phyloP scores from a whole-genome alignment of 306 rosid species.

The Glycyrrhiza uralensis region DNA sequence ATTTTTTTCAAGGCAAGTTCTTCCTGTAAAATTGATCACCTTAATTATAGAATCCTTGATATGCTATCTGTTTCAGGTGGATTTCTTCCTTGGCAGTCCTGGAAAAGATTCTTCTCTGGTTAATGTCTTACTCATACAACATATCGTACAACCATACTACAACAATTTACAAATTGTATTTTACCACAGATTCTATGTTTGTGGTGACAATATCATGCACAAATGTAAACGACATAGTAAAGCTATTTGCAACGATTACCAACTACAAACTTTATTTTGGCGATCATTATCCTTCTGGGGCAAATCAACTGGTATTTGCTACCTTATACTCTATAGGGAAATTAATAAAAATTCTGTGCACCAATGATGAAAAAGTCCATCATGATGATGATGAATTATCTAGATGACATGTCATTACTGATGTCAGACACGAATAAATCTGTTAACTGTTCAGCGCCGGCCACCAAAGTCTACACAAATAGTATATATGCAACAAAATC shows the following conservation, averaged over 20 bases:
- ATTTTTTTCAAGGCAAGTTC: neutral
- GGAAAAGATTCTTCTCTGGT: constrained; percentile 90
- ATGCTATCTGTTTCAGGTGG: constrained; percentile 56
- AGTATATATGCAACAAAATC: neutral
- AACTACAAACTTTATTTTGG: neutral
- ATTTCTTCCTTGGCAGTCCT: constrained; percentile 94
- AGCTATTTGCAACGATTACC: neutral
- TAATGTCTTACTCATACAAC: constrained; percentile 11
- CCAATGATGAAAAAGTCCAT: neutral
- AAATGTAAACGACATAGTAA: constrained; percentile 3
- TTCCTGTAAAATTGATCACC: neutral
- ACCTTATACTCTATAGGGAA: neutral
- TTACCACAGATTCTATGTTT: neutral
- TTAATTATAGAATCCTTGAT: neutral
- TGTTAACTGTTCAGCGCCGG: neutral
- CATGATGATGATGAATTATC: neutral
- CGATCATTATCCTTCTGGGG: neutral
- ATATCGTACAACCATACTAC: neutral
- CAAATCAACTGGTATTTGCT: neutral
- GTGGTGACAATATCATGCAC: neutral
- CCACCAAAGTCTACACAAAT: neutral
- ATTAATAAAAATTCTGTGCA: neutral
- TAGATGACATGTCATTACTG: neutral
- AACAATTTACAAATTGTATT: neutral
- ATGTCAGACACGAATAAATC: neutral